Evolutionary conservation across 805 yeast species (phyloP), one percentile per base, ranked within the genome.

Genomic region (Candida sithepensis): DNA sequence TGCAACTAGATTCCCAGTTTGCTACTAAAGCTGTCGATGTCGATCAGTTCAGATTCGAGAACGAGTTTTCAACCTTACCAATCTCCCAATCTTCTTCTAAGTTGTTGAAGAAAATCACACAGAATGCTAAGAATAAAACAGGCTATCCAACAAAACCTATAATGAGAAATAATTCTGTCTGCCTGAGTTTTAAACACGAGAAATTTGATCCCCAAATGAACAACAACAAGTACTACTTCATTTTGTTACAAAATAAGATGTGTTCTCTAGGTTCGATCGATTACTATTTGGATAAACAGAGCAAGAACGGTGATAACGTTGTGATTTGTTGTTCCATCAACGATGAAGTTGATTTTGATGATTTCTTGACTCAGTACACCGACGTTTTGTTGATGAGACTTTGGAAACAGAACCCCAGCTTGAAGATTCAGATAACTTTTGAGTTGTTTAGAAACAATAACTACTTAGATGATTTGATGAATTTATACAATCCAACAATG

Each of bases 181-280:
- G 73, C 50, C 58, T 76, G 36, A 73, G 75, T n/a, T 72, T 67
- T 42, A 72, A 71, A 51, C 81, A 77, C 58, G 54, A 65, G 16
- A 62, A 66, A 26, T 74, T 61, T 47, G 47, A 47, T 19, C 50
- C 39, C n/a, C 42, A 52, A 2, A 28, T 52, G 22, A 55, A 52
- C 42, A 54, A 49, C 43, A 53, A 54, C 39, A 60, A 56, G 43
- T 59, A 51, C 38, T 59, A 61, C 48, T 47, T 85, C 50, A 77
- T 82, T 13, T 79, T 83, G 55, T 71, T 87, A 38, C 73, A 82
- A 46, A 88, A 85, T 4, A 70, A 88, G 47, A 71, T 70, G 41
- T 86, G 84, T 63, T 83, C 94, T 0, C 82, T 91, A 86, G 84
- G 81, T 24, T 80, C 88, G 1, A 64, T 87, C 16, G 92, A 86